Evolutionary conservation across 768 basidiomycete genomes (phyloP), one percentile per base, ranked within the genome.

Genomic region (Auricularia sp.): DNA sequence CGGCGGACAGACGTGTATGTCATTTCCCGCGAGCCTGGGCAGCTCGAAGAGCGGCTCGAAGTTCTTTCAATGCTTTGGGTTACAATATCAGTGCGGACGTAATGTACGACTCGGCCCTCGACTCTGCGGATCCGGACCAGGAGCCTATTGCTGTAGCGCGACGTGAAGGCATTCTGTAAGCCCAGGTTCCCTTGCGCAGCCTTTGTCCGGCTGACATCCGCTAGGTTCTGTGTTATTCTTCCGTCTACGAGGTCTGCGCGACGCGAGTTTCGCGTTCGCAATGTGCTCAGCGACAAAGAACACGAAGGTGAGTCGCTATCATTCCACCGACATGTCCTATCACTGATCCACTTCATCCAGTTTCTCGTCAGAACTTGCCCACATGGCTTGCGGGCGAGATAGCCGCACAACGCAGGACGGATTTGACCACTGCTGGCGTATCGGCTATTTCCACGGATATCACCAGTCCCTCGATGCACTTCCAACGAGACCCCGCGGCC

Each of bases 1-100:
- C 81, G 91, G 16, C 80, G 90, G 44, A 93, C 92, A 68, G 91
- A 93, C 67, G 91, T 93, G 11, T 93, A 93, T 67, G 80, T 93
- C 12, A 84, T 91, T 34, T 90, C 90, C 0, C 90, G 87, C 66
- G 85, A 89, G 66, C 77, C 84, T 7, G 91, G 91, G 10, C 81
- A 86, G 70, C 76, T 93, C 42, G 83, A 86, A 66, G 91, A 92
- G 62, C 81, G 91, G 53, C 79, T 93, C 18, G 89, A 93, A 68
- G 82, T 91, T 1, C 88, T 85, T 12, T 78, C 89, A 0, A 82
- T 87, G 61, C 76, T 93, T 39, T 93, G 91, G 91, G 85, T 69
- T 80, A 91, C 69, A 84, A 84, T 61, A 92, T 93, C 71, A 91
- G 90, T 68, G 87, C 90, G 0, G 91, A 93, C 73, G 77, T 93